Base-by-base conservation (phyloP, 2,329 filamentous ascomycete species). In the Gnomoniopsis smithogilvyi region DNA sequence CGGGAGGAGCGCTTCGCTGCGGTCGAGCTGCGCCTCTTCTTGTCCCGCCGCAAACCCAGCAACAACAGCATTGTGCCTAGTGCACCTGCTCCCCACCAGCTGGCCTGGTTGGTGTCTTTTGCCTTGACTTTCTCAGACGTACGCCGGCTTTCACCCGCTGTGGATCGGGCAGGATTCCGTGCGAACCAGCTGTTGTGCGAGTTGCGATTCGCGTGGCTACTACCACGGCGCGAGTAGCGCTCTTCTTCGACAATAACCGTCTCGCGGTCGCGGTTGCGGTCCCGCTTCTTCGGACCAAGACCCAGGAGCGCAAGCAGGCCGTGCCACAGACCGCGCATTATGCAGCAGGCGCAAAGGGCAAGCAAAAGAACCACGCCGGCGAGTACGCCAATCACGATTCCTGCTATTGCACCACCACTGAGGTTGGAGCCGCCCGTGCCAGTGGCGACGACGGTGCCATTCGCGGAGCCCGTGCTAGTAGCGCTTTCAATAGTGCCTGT, bases 371-470 rank as follows among this genome's bases (percentile, higher is more conserved):
- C 73, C 38, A 92, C 78, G 62, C 88, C 90, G 15, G 82, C 81
- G 51, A 93, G 78, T 12, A 85, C 82, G 63, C 90, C 90, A 58
- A 93, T 87, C 64, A 93, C 90, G 67, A 93, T 93, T 61, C 90
- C 90, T 17, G 90, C 90, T 66, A 93, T 93, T 61, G 88, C 90
- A 54, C 89, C 90, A 47, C 80, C 82, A 66, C 86, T 90, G 56
- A 93, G 80, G 30, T 67, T 65, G 47, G 74, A 72, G 58, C 74
- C 74, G 17, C 59, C 52, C 26, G 54, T 58, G 67, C 72, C 71
- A 36, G 72, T 71, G 36, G 76, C 78, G 34, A 66, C 67, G 10
- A 70, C 74, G 47, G 68, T 70, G 19, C 70, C 74, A 47, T 68
- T 70, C 17, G 67, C 69, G 10, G 70, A 72, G 24, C 74, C 74